Percentiles rank a stretch among this genome's conserved stretches.
Evolutionary conservation across 2,329 filamentous ascomycete genomes (phyloP).

Genomic region (Karstenula rhodostoma): DNA sequence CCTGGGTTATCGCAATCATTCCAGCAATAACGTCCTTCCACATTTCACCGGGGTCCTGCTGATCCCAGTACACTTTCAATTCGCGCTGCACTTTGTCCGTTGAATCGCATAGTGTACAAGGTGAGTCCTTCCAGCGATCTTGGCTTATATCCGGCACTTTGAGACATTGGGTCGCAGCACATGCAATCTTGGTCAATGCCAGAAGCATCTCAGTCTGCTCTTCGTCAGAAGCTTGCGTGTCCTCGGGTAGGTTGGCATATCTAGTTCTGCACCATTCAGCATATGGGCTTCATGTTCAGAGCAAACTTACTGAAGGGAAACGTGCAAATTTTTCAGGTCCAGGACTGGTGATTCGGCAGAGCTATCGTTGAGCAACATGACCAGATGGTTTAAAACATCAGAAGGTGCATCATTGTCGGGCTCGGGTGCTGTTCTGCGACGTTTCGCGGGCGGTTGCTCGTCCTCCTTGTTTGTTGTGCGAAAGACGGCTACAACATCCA

Average conservation of each 20-base stretch:
- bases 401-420: slow-evolving; percentile 22
- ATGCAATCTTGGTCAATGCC: slow-evolving; percentile 44
- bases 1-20: slow-evolving; percentile 40
- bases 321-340: slow-evolving; percentile 33
- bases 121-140: slow-evolving; percentile 22
- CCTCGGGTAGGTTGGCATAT: slow-evolving; percentile 30
- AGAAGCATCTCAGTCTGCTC: slow-evolving; percentile 35
- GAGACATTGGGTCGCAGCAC: slow-evolving; percentile 40
- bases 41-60: slow-evolving; percentile 26
- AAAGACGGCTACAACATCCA: slow-evolving; percentile 26
- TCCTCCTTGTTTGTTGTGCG: slow-evolving; percentile 25
- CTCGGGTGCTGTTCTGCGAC: slow-evolving; percentile 33
- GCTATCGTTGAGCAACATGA: slow-evolving; percentile 34
- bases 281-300: background rate
- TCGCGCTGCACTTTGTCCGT: slow-evolving; percentile 8
- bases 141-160: slow-evolving; percentile 9
- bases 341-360: slow-evolving; percentile 30
- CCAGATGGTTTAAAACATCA: slow-evolving; percentile 30
- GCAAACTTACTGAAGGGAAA: slow-evolving; percentile 36
- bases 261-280: slow-evolving; percentile 33
- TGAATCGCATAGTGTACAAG: slow-evolving; percentile 39
- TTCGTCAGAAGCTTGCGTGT: slow-evolving; percentile 25
- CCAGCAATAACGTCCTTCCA: slow-evolving; percentile 45
- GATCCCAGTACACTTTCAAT: slow-evolving; percentile 35
- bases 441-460: slow-evolving; percentile 39